phyloP scores from a whole-genome alignment of 1,284 basidiomycete genomes.

The Trichosporon sp. region DNA sequence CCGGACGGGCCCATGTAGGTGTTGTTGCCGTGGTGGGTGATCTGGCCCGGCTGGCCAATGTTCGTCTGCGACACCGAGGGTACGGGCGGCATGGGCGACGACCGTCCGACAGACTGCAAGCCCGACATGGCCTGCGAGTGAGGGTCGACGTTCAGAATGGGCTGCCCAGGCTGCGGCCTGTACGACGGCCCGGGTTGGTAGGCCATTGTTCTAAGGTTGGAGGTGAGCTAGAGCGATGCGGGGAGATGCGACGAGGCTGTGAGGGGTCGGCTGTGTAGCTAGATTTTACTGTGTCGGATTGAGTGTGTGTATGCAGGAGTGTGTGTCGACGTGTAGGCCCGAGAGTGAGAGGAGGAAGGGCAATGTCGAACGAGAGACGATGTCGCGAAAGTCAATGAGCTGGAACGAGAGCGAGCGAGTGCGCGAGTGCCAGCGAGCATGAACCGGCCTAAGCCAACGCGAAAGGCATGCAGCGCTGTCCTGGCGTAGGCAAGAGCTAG shows the following conservation, averaged over 20 bases:
- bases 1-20: not conserved
- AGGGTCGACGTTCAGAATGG: slow-evolving; percentile 8
- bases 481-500: too few relatives aligned
- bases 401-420: not conserved
- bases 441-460: not conserved
- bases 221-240: not conserved
- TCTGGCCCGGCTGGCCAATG: slow-evolving; percentile 35
- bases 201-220: slow-evolving; percentile 15
- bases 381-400: too few relatives aligned
- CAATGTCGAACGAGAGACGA: not conserved
- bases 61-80: slow-evolving; percentile 30
- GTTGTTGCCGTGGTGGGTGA: slow-evolving; percentile 8
- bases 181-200: slow-evolving; percentile 29
- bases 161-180: slow-evolving; percentile 7
- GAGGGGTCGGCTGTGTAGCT: not conserved
- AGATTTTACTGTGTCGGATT: not conserved
- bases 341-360: not conserved
- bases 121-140: slow-evolving; percentile 18
- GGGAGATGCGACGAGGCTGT: too few relatives aligned
- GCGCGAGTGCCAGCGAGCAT: not conserved
- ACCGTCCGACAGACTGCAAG: slow-evolving; percentile 19
- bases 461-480: not conserved
- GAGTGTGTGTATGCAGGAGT: not conserved
- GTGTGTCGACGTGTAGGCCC: not conserved
- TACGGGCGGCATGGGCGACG: slow-evolving; percentile 37